phyloP scores from a whole-genome alignment of 2,329 filamentous ascomycete species.

The Verticillium isaacii region DNA sequence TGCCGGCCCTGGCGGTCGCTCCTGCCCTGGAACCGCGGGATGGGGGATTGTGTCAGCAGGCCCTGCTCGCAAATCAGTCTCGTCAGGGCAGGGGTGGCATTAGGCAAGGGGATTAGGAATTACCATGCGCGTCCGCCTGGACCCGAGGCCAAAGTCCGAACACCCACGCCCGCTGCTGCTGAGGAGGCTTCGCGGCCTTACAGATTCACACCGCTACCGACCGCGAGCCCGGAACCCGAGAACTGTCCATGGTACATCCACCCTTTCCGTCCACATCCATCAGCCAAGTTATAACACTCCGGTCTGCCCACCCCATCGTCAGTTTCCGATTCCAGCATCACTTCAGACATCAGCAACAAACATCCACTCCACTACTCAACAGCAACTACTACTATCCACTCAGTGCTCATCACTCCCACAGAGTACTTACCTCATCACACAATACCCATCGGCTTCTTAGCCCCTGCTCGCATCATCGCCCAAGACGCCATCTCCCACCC shows the following conservation, averaged over 20 bases:
- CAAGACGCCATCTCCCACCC: neutral
- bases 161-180: neutral
- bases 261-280: slow-evolving; percentile 13
- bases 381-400: neutral
- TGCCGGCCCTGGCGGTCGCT: neutral
- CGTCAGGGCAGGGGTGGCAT: neutral
- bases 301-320: neutral
- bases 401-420: neutral
- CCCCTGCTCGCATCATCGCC: neutral
- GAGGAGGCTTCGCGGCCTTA: neutral
- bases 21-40: too few species aligned
- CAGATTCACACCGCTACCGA: slow-evolving; percentile 1
- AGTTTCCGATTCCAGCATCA: neutral
- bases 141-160: slow-evolving; percentile 4
- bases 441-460: neutral
- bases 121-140: neutral
- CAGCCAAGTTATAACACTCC: neutral
- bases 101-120: neutral
- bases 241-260: slow-evolving; percentile 16
- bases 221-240: neutral
- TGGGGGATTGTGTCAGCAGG: neutral
- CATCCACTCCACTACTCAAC: neutral
- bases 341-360: neutral
- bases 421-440: neutral
- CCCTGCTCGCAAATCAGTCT: neutral